Percentiles rank a stretch among this genome's conserved stretches.
phyloP scores from a whole-genome alignment of 164 flowering plant species.

The Malania oleifera region DNA sequence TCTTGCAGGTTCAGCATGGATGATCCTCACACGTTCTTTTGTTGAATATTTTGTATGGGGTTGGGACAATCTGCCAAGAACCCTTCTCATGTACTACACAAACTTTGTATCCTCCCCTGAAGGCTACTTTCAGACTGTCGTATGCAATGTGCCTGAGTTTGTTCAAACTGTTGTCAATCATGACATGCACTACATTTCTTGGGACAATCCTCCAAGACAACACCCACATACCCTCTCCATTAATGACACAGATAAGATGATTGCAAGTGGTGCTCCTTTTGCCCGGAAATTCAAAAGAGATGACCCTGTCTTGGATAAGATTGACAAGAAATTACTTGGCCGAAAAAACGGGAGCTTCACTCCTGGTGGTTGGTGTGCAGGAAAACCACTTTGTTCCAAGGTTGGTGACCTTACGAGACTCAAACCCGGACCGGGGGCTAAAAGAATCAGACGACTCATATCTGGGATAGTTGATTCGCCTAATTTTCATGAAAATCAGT shows the following conservation, averaged over 20 bases:
- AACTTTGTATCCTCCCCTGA: constrained; percentile 86
- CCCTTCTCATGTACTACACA: constrained; percentile 78
- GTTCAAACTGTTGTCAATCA: constrained; percentile 54
- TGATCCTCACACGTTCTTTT: constrained; percentile 64
- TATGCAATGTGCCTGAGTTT: constrained; percentile 72
- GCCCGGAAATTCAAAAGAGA: constrained; percentile 65
- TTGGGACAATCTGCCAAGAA: constrained; percentile 88
- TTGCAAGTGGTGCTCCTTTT: constrained; percentile 61
- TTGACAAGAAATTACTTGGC: constrained; percentile 50
- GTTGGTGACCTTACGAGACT: constrained; percentile 45
- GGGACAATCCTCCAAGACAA: constrained; percentile 79
- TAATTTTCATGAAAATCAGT: constrained; percentile 33
- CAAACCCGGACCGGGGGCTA: constrained; percentile 61
- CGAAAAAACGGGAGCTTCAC: constrained; percentile 55
- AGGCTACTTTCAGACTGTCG: constrained; percentile 80
- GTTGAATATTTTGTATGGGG: constrained; percentile 77
- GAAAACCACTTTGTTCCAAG: constrained; percentile 46
- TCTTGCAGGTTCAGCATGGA: constrained; percentile 86
- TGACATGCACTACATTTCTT: constrained; percentile 76
- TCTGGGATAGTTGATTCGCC: constrained; percentile 24
- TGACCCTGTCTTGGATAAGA: constrained; percentile 53
- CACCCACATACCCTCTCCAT: constrained; percentile 67
- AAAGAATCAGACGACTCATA: constrained; percentile 43
- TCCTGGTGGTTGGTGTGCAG: constrained; percentile 88
- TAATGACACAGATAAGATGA: constrained; percentile 51